These are phyloP conservation scores for Trypanosoma mega DNA, from an alignment of 208 protist genomes.

Conservation along the genomic window DNA sequence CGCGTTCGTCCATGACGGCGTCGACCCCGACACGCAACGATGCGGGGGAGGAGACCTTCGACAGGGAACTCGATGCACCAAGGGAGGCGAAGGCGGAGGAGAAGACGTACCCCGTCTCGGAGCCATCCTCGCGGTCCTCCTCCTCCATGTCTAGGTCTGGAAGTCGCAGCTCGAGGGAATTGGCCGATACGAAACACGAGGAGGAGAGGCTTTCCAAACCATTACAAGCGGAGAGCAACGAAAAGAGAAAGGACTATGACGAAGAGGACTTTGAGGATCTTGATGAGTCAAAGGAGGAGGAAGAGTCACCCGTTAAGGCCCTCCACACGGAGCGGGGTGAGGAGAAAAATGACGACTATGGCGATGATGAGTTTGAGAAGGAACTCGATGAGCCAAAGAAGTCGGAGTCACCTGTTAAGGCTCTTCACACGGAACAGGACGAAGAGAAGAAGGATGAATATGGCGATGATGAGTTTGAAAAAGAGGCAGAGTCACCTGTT, in stretches of 20 bases:
- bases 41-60: constrained; percentile 13
- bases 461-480: constrained; percentile 26
- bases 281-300: constrained; percentile 8
- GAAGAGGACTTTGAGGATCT: constrained; percentile 43
- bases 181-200: constrained; percentile 10
- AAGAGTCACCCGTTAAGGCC: constrained; percentile 14
- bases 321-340: not conserved
- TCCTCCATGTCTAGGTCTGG: too few species aligned
- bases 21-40: too few species aligned
- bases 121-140: too few species aligned
- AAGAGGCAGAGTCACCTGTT: constrained; percentile 18
- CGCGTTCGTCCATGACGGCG: too few species aligned
- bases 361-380: constrained; percentile 18
- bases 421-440: constrained; percentile 4
- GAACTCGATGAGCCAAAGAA: not conserved
- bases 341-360: constrained; percentile 3
- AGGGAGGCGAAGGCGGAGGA: constrained; percentile 14
- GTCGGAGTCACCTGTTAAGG: not conserved
- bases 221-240: not conserved
- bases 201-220: constrained; percentile 4
- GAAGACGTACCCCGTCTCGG: too few species aligned
- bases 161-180: too few species aligned
- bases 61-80: constrained; percentile 2
- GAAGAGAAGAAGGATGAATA: not conserved
- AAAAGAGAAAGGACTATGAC: constrained; percentile 19